Base-by-base conservation (phyloP, 169 alveolate species). In the Sarcocystis neurona region DNA sequence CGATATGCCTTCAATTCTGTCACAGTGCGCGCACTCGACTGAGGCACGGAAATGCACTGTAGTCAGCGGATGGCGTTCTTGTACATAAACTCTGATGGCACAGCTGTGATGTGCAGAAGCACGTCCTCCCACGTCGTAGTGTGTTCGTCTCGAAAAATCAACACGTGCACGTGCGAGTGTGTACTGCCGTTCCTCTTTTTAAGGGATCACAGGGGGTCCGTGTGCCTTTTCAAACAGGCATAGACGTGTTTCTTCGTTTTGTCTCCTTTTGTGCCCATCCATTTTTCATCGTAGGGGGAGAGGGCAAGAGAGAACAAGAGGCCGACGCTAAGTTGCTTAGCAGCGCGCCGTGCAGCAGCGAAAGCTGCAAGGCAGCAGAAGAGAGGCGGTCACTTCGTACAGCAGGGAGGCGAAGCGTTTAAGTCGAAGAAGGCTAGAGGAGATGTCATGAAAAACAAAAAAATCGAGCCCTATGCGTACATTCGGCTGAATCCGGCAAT, bases 381-480 rank as follows among this genome's bases (percentile, higher is more conserved):
- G 37, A 18, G 70, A 34, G 84, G 75, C 15, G 92, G 92, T n/a
- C 92, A 89, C 46, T 63, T 53, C 47, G 50, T 84, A 30, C 85
- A 78, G 56, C 66, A 74, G 48, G 48, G 87, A 30, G 90, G 88
- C n/a, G 77, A 47, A 0, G 89, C 56, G 41, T 89, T 79, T 39
- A 60, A 63, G 60, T 50, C 92, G 27, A 80, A 74, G 60, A 79
- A 47, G 72, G 92, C 90, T 2, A 10, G n/a, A 12, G 92, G 92
- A 37, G 92, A 89, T 27, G 58, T 89, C 30, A 89, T 80, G 39
- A 46, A 30, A n/a, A 89, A 89, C 15, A n/a, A 27, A 0, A 85
- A 85, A 34, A n/a, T 89, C 30, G 84, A 84, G n/a, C 92, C 92
- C 39, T 89, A 41, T 44, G 89, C 92, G 39, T 89, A 80, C 78